These are phyloP conservation scores for Moesziomyces parantarcticus DNA, from an alignment of 1,284 basidiomycete species.

Conservation along the genomic window DNA sequence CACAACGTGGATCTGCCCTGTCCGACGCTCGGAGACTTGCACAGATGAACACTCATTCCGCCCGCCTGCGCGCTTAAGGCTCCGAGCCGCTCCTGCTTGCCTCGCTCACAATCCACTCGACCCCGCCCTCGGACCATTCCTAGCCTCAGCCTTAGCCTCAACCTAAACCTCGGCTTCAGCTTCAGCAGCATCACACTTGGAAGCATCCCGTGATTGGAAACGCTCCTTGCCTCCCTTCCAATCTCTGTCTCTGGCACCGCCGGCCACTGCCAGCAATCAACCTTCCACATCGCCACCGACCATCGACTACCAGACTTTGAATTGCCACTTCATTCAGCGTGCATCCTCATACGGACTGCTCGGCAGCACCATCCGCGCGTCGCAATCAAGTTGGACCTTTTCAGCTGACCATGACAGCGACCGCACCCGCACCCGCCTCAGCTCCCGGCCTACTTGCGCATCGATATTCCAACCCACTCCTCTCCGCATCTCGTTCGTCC, in stretches of 20 bases:
- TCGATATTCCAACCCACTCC: conserved; percentile 17
- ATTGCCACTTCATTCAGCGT: no score
- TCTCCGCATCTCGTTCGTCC: conserved; percentile 12
- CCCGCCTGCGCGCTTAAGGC: conserved; percentile 7
- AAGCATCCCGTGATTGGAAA: no score
- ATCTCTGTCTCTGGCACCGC: no score
- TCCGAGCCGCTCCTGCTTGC: conserved; percentile 2
- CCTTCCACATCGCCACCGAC: background rate
- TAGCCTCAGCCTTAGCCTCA: background rate
- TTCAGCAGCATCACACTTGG: no score
- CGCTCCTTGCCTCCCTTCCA: no score
- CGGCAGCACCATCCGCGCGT: no score
- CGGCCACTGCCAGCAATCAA: background rate
- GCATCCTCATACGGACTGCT: no score
- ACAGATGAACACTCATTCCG: conserved; percentile 12
- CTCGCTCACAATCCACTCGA: background rate
- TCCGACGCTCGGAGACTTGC: no score
- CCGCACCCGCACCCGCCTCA: conserved; percentile 13
- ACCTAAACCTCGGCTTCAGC: background rate
- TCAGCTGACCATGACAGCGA: conserved; percentile 15
- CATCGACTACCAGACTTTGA: no score
- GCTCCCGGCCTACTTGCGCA: conserved; percentile 13
- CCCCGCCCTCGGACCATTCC: background rate
- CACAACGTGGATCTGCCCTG: no score
- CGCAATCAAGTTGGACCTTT: no score